Evolutionary conservation across 805 yeast species (phyloP), one percentile per base, ranked within the genome.

Genomic region (Sungouiozyma ichnusensis): DNA sequence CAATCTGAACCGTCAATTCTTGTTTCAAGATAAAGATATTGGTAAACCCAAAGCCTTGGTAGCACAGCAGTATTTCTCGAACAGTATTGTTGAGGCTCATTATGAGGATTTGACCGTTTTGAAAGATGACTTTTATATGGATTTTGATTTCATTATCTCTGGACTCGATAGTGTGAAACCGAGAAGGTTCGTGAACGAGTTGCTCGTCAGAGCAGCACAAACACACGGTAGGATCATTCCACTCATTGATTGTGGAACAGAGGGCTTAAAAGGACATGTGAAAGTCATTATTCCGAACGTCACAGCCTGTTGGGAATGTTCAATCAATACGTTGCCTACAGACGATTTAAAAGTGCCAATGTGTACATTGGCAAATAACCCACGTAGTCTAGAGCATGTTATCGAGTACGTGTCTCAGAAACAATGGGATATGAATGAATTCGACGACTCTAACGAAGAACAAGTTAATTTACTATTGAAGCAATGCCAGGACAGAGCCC

Each of bases 311-410:
- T 90, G 85, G 65, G 97, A 90, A 58, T 90, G 98, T 55, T 83
- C 95, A 4, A 66, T 85, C 41, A 83, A 80, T 44, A 72, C 94
- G 59, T 66, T 87, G 35, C 76, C 84, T 9, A 67, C 71, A 3
- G 37, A 45, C 6, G 79, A 86, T 0, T 16, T 18, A 9, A 33
- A 29, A 13, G 85, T 79, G 51, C 97, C 97, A 2, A 79, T 90
- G 49, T 92, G 97, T 61, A 92, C 97, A 0, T 80, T 92, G 40
- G 94, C 96, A 2, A 83, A 87, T 44, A 86, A 92, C 7, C 97
- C 97, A n/a, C 65, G 97, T 46, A 63, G 86, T 7, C 92, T 96
- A 0, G 96, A 88, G 52, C 97, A 90, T 61, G 87, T 97, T 53
- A 79, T 90, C 8, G 95, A 88, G 58, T 90, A 92, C 82, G 87